phyloP scores from a whole-genome alignment of 768 basidiomycete genomes.

The Cystoderma amianthinum region DNA sequence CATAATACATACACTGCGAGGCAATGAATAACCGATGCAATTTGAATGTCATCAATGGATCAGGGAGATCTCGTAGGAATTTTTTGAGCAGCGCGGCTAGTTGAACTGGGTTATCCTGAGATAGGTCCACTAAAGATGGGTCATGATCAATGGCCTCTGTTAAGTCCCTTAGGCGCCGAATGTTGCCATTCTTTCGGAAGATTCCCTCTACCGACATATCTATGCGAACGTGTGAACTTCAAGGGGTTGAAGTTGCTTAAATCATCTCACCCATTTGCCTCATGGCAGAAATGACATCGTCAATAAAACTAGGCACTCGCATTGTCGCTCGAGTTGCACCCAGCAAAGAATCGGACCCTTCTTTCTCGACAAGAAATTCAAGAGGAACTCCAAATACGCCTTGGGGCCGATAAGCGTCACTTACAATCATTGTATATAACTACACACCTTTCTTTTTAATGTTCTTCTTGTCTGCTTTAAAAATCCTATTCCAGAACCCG shows the following conservation, averaged over 20 bases:
- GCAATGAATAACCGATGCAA: slow-evolving; percentile 84
- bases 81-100: slow-evolving; percentile 95
- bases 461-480: slow-evolving; percentile 91
- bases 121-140: slow-evolving; percentile 82
- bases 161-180: slow-evolving; percentile 84
- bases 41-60: slow-evolving; percentile 93
- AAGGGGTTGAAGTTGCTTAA: slow-evolving; percentile 1
- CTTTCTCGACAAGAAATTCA: slow-evolving; percentile 87
- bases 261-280: slow-evolving; percentile 82
- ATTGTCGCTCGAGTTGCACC: slow-evolving; percentile 83
- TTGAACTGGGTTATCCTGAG: slow-evolving; percentile 94
- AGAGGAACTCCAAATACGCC: slow-evolving; percentile 93
- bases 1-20: slow-evolving; percentile 80
- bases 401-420: slow-evolving; percentile 20
- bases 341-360: slow-evolving; percentile 91
- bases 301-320: slow-evolving; percentile 94
- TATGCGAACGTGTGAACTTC: slow-evolving; percentile 20
- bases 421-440: slow-evolving; percentile 2
- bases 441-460: slow-evolving; percentile 77
- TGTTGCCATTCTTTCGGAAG: slow-evolving; percentile 98
- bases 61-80: slow-evolving; percentile 93
- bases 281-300: slow-evolving; percentile 98
- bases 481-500: slow-evolving; percentile 93
- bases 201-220: slow-evolving; percentile 99
- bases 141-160: slow-evolving; percentile 95